These are phyloP conservation scores for Neostapfia colusana DNA, from an alignment of 176 grass and related monocot genomes.

Conservation along the genomic window DNA sequence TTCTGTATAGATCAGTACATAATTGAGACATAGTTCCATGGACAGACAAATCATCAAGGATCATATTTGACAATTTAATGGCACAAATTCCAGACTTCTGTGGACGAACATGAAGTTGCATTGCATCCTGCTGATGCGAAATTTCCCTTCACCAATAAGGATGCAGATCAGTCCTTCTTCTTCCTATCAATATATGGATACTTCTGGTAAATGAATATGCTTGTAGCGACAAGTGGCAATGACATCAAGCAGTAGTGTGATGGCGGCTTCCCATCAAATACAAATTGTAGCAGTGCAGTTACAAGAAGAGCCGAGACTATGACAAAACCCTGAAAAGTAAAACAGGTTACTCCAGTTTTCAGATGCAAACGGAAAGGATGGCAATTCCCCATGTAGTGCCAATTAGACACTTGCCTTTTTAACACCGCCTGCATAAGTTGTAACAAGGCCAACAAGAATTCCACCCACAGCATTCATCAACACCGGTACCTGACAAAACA, in stretches of 20 bases:
- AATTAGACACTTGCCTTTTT: conserved; percentile 69
- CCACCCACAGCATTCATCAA: conserved; percentile 85
- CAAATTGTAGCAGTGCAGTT: conserved; percentile 76
- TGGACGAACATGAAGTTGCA: conserved; percentile 17
- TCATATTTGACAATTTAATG: conserved; percentile 22
- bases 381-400: conserved; percentile 26
- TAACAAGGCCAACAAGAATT: conserved; percentile 99
- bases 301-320: conserved; percentile 91
- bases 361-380: conserved; percentile 14
- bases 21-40: conserved; percentile 36
- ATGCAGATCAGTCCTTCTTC: conserved; percentile 75
- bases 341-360: conserved; percentile 32
- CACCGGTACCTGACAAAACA: conserved; percentile 69
- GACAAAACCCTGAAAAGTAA: conserved; percentile 87
- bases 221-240: conserved; percentile 71
- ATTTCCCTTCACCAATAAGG: conserved; percentile 22
- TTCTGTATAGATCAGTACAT: conserved; percentile 19
- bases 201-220: conserved; percentile 99
- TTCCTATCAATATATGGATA: conserved; percentile 77
- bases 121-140: conserved; percentile 11
- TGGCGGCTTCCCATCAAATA: conserved; percentile 86
- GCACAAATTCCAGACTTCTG: conserved; percentile 11
- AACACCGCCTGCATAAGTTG: conserved; percentile 89
- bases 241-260: conserved; percentile 76
- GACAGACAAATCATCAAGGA: conserved; percentile 15